Evolutionary conservation across 441 rosid species (phyloP).

Genomic region (Biscutella laevigata): DNA sequence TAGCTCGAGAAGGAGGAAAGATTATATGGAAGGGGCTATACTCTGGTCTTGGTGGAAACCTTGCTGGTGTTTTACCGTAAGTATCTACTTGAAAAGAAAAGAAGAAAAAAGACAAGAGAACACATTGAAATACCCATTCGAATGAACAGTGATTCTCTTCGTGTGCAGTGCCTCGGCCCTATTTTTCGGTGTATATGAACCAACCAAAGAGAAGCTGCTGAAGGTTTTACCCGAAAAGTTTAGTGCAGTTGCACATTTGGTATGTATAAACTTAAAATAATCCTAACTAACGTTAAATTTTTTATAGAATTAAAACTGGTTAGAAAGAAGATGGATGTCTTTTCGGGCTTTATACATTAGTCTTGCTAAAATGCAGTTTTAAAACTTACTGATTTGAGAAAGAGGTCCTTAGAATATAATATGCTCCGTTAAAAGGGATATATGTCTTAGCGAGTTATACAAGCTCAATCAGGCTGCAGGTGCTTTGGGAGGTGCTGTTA

Average conservation of each 20-base stretch:
- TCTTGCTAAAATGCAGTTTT: background rate
- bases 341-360: background rate
- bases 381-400: slow-evolving; percentile 3
- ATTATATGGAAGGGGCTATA: slow-evolving; percentile 56
- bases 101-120: background rate
- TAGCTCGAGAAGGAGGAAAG: slow-evolving; percentile 53
- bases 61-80: slow-evolving; percentile 67
- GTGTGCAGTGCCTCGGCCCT: slow-evolving; percentile 66
- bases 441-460: slow-evolving; percentile 20
- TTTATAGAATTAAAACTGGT: background rate
- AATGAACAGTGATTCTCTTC: background rate
- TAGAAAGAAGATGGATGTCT: background rate
- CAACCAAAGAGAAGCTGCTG: slow-evolving; percentile 75
- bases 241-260: slow-evolving; percentile 84
- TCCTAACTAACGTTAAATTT: background rate
- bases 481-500: slow-evolving; percentile 85
- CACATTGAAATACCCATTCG: background rate
- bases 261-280: slow-evolving; percentile 22
- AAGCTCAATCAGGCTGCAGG: slow-evolving; percentile 75
- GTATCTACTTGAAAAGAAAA: slow-evolving; percentile 15
- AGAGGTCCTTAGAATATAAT: background rate
- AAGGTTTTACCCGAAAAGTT: slow-evolving; percentile 64
- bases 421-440: background rate
- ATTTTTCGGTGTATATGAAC: slow-evolving; percentile 94
- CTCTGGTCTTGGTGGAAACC: slow-evolving; percentile 65